phyloP scores from a whole-genome alignment of 176 grass and related monocot species.

The Alloteropsis semialata region DNA sequence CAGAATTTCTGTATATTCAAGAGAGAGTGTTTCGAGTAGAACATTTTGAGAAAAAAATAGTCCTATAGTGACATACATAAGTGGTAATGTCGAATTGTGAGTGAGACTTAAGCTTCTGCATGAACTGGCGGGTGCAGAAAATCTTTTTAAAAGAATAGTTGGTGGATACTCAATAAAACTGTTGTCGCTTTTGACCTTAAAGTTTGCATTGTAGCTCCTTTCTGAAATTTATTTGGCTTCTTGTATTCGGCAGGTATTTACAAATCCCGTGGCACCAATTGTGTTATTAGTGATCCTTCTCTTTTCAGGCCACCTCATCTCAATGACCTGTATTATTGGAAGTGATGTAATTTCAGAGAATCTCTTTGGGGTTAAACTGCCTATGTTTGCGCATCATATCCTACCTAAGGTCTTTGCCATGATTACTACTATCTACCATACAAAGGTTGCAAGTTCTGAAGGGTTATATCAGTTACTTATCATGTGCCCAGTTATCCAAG shows the following conservation, averaged over 20 bases:
- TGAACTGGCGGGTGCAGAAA: background rate
- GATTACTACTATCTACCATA: slow-evolving; percentile 49
- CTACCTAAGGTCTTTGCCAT: slow-evolving; percentile 57
- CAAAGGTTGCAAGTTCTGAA: slow-evolving; percentile 53
- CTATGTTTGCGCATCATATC: slow-evolving; percentile 38
- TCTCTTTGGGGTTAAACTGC: slow-evolving; percentile 61
- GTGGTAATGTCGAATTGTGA: no score
- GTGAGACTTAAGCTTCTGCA: background rate
- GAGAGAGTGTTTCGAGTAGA: no score
- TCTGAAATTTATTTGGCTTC: background rate
- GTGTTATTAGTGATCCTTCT: slow-evolving; percentile 69
- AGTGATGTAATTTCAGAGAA: slow-evolving; percentile 45
- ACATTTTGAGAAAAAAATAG: no score
- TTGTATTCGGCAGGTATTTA: slow-evolving; percentile 59
- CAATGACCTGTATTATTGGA: slow-evolving; percentile 58
- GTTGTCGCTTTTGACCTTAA: background rate
- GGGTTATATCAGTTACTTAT: slow-evolving; percentile 71
- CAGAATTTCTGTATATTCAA: no score
- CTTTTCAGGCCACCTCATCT: slow-evolving; percentile 72
- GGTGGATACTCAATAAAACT: background rate
- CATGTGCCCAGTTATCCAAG: slow-evolving; percentile 72
- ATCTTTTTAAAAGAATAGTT: background rate
- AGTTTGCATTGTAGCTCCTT: background rate
- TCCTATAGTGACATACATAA: no score
- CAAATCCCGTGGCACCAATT: slow-evolving; percentile 55